Conservation (phyloP, 108 stramenopile genomes). For the Cafeteria roenbergensis region DNA sequence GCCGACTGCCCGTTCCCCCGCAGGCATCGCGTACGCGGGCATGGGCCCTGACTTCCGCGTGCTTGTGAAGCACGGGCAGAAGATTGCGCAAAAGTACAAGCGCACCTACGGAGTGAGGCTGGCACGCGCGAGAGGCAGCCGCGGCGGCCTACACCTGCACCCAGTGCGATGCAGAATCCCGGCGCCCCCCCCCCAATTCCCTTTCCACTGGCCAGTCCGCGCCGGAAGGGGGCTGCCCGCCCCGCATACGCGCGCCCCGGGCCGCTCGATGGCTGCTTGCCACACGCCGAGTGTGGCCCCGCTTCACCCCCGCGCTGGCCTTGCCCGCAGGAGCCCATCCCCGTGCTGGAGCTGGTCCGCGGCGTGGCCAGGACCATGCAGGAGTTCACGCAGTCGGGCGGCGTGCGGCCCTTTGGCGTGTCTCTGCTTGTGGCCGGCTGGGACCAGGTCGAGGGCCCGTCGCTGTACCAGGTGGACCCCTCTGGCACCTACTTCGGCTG, state of each 20-base stretch:
- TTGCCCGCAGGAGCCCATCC: slow-evolving; percentile 53
- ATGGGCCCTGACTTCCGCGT: slow-evolving; percentile 97
- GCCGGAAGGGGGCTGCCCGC: too few relatives aligned
- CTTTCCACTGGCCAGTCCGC: too few relatives aligned
- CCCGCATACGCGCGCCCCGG: too few relatives aligned
- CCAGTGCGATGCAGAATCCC: too few relatives aligned
- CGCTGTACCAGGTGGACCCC: slow-evolving; percentile 93
- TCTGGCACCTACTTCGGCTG: slow-evolving; percentile 94
- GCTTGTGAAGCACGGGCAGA: slow-evolving; percentile 78
- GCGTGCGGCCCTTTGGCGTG: slow-evolving; percentile 92
- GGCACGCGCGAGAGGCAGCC: too few relatives aligned
- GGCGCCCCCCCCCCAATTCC: too few relatives aligned
- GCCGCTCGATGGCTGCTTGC: too few relatives aligned
- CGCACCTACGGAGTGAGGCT: slow-evolving; percentile 54
- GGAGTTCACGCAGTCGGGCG: slow-evolving; percentile 85
- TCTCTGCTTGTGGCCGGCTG: slow-evolving; percentile 81
- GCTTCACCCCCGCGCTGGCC: too few relatives aligned
- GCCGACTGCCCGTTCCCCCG: not conserved
- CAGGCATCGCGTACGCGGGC: slow-evolving; percentile 89
- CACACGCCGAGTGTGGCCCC: not conserved
- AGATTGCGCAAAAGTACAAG: slow-evolving; percentile 74
- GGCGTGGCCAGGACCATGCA: slow-evolving; percentile 89
- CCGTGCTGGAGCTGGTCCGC: slow-evolving; percentile 78
- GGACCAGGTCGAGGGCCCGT: slow-evolving; percentile 74
- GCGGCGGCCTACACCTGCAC: too few relatives aligned